Evolutionary conservation across 2,329 filamentous ascomycete species (phyloP).

Genomic region (Diaporthe ilicicola): DNA sequence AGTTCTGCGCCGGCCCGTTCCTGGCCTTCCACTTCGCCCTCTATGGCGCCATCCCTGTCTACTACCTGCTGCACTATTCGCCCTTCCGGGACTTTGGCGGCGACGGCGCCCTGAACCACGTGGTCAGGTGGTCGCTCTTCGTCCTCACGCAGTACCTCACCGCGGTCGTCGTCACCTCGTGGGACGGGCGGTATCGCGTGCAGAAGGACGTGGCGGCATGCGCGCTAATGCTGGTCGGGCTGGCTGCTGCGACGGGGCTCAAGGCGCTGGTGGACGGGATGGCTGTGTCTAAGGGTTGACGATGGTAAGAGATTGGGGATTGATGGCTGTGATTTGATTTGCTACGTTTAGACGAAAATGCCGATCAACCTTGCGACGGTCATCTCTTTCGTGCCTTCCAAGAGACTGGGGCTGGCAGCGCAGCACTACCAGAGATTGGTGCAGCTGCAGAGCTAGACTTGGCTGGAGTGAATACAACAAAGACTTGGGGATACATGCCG

Average conservation of each 20-base stretch:
- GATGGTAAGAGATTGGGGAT: background rate
- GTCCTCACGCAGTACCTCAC: slow-evolving; percentile 27
- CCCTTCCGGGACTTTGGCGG: slow-evolving; percentile 22
- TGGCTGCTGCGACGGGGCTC: background rate
- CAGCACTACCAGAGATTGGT: background rate
- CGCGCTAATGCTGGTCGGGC: background rate
- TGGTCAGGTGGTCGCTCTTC: slow-evolving; percentile 23
- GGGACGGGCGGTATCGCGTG: slow-evolving; percentile 16
- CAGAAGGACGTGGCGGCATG: slow-evolving; percentile 5
- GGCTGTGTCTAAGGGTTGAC: background rate
- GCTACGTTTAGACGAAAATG: background rate
- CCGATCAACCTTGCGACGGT: background rate
- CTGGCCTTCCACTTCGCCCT: slow-evolving; percentile 28
- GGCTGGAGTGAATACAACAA: background rate
- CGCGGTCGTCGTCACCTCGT: slow-evolving; percentile 20
- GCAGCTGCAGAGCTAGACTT: background rate
- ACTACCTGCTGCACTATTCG: slow-evolving; percentile 31
- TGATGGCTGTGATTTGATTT: background rate
- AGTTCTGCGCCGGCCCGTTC: slow-evolving; percentile 19
- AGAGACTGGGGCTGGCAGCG: background rate
- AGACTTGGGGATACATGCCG: background rate
- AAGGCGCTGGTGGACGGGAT: background rate
- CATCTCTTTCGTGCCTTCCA: background rate
- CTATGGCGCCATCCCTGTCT: slow-evolving; percentile 26
- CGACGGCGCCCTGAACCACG: slow-evolving; percentile 7